Percentiles rank a stretch among this genome's conserved stretches.
phyloP scores from a whole-genome alignment of 805 yeast genomes.

The Kodamaea nitidulidarum region DNA sequence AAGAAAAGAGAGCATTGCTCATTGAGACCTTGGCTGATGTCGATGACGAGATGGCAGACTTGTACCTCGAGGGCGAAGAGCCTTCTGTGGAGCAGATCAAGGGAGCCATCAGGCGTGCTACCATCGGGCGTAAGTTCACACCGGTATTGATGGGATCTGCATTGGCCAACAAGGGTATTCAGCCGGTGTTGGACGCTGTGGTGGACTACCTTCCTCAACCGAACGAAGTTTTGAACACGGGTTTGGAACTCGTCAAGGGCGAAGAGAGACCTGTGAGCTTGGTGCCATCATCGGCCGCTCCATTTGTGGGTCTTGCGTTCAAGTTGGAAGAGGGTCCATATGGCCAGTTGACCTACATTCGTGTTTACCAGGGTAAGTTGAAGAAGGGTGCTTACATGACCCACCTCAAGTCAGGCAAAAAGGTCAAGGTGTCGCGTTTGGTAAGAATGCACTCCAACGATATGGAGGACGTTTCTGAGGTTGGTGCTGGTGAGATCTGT shows the following conservation, averaged over 20 bases:
- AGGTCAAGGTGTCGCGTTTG: slow-evolving; percentile 79
- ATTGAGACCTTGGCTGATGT: slow-evolving; percentile 97
- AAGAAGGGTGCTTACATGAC: slow-evolving; percentile 86
- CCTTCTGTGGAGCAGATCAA: slow-evolving; percentile 83
- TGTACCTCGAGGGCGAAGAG: slow-evolving; percentile 83
- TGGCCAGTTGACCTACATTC: slow-evolving; percentile 94
- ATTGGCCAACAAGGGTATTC: slow-evolving; percentile 92
- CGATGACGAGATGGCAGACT: slow-evolving; percentile 94
- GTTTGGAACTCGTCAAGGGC: slow-evolving; percentile 64
- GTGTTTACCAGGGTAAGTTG: slow-evolving; percentile 95
- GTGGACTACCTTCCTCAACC: slow-evolving; percentile 96
- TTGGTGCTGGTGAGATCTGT: slow-evolving; percentile 97
- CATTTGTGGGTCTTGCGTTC: slow-evolving; percentile 97
- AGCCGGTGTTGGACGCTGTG: slow-evolving; percentile 92
- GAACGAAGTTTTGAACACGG: slow-evolving; percentile 85
- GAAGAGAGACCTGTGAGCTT: slow-evolving; percentile 60
- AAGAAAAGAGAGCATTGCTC: slow-evolving; percentile 79
- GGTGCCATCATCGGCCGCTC: slow-evolving; percentile 66
- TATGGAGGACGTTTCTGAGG: slow-evolving; percentile 96
- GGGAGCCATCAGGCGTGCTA: slow-evolving; percentile 87
- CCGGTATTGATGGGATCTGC: slow-evolving; percentile 99
- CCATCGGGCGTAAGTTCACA: slow-evolving; percentile 92
- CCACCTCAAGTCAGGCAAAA: slow-evolving; percentile 89
- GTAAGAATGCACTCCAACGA: slow-evolving; percentile 99
- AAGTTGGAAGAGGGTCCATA: slow-evolving; percentile 97